Percentiles rank a stretch among this genome's conserved stretches.
phyloP scores from a whole-genome alignment of 2,329 filamentous ascomycete genomes.

The Trichoderma sp. region DNA sequence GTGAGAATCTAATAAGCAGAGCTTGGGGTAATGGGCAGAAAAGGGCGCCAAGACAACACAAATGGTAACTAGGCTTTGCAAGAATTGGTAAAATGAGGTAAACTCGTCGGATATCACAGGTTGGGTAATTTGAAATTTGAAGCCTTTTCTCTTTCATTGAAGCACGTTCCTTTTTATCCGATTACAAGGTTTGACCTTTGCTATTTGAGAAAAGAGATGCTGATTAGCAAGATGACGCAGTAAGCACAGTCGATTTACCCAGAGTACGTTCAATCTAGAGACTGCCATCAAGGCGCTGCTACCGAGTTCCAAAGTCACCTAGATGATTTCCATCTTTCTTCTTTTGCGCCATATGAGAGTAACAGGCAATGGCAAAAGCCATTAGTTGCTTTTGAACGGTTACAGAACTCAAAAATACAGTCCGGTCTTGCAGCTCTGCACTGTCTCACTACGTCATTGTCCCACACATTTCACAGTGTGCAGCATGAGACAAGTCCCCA shows the following conservation, averaged over 20 bases:
- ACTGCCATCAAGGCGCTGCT: neutral
- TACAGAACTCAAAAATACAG: neutral
- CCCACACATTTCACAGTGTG: neutral
- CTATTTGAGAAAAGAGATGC: neutral
- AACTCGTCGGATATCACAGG: neutral
- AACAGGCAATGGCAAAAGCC: neutral
- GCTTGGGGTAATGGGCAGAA: neutral
- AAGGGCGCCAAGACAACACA: neutral
- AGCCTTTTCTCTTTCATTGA: neutral
- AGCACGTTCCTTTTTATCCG: neutral
- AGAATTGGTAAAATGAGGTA: neutral
- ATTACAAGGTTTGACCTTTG: neutral
- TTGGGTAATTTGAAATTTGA: neutral
- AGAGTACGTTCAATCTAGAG: neutral
- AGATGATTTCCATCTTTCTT: neutral
- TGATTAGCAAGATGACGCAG: neutral
- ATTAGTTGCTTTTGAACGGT: neutral
- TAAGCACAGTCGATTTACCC: neutral
- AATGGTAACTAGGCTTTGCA: neutral
- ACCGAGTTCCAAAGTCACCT: neutral
- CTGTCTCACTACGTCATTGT: neutral
- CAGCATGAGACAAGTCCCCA: neutral
- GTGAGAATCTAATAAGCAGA: neutral
- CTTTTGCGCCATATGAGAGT: neutral
- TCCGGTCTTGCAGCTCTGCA: neutral